Conservation (phyloP, 345 rosid genomes). For the Euclidium syriacum region DNA sequence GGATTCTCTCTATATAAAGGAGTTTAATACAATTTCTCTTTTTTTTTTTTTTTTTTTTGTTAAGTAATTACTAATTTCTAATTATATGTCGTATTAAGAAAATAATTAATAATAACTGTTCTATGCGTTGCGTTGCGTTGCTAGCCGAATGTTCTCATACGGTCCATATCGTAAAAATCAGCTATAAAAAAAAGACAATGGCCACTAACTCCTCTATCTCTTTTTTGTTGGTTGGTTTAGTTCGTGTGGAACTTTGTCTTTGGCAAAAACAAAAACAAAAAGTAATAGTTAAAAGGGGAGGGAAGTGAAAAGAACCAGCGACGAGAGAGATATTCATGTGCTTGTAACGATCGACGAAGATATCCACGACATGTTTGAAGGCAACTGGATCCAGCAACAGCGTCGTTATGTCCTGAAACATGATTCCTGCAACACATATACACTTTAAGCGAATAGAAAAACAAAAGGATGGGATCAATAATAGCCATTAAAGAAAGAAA, state of each 20-base stretch:
- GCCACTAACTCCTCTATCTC: background rate
- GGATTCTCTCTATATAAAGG: constrained; percentile 10
- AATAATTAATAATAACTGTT: background rate
- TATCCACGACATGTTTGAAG: constrained; percentile 80
- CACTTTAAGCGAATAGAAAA: background rate
- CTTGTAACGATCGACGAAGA: constrained; percentile 89
- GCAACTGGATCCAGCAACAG: constrained; percentile 83
- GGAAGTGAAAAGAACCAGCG: constrained; percentile 51
- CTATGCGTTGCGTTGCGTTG: background rate
- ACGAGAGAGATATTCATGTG: constrained; percentile 84
- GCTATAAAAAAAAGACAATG: background rate
- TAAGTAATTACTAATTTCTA: too few relatives aligned
- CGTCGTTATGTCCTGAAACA: constrained; percentile 97
- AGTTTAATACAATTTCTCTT: background rate
- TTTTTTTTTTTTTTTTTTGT: too few relatives aligned
- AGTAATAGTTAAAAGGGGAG: background rate
- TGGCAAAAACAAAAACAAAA: background rate
- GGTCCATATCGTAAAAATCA: background rate
- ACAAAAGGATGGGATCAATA: background rate
- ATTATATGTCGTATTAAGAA: background rate
- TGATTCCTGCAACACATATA: constrained; percentile 51
- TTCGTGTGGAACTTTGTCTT: background rate
- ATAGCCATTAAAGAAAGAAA: background rate
- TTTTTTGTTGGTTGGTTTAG: background rate
- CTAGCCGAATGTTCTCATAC: too few relatives aligned